A percentile compares a stretch with the other conserved stretches of the same genome.
Evolutionary conservation across 2,329 filamentous ascomycete species (phyloP).

Genomic region (Elsinoe ampelina): DNA sequence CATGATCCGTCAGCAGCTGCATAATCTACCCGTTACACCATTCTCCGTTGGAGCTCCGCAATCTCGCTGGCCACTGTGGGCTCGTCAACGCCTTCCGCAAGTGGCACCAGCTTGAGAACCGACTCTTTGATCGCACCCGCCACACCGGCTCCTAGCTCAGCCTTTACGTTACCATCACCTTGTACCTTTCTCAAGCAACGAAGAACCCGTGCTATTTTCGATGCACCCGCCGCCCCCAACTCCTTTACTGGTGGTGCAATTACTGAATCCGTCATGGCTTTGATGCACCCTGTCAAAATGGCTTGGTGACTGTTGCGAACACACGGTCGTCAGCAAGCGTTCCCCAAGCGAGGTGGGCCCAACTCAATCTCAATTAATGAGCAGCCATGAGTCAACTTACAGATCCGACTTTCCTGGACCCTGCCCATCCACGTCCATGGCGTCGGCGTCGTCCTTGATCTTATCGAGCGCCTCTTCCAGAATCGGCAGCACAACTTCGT

Average conservation of each 20-base stretch:
- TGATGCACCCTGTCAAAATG: constrained; percentile 4
- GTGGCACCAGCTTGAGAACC: not conserved
- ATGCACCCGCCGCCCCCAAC: not conserved
- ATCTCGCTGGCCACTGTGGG: constrained; percentile 1
- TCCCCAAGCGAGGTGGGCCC: not conserved
- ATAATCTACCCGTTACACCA: not conserved
- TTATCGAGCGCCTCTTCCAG: constrained; percentile 48
- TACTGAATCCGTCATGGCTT: constrained; percentile 1
- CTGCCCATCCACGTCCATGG: constrained; percentile 52
- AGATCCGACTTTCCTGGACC: constrained; percentile 27
- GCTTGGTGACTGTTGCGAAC: not conserved
- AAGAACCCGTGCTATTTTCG: not conserved
- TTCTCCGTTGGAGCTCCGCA: constrained; percentile 1
- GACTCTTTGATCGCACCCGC: constrained; percentile 4
- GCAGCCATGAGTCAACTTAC: constrained; percentile 19
- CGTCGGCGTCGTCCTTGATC: constrained; percentile 39
- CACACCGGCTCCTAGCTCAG: not conserved
- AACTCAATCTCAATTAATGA: not conserved
- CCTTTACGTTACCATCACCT: not conserved
- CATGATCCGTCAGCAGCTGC: not conserved
- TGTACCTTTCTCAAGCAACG: constrained; percentile 3
- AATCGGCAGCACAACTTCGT: constrained; percentile 53
- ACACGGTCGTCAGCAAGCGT: not conserved
- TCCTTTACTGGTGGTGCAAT: not conserved
- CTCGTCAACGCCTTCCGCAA: not conserved